A percentile compares a stretch with the other conserved stretches of the same genome.
These are phyloP conservation scores for Citrus hindsii DNA, from an alignment of 345 rosid genomes.

Conservation along the genomic window DNA sequence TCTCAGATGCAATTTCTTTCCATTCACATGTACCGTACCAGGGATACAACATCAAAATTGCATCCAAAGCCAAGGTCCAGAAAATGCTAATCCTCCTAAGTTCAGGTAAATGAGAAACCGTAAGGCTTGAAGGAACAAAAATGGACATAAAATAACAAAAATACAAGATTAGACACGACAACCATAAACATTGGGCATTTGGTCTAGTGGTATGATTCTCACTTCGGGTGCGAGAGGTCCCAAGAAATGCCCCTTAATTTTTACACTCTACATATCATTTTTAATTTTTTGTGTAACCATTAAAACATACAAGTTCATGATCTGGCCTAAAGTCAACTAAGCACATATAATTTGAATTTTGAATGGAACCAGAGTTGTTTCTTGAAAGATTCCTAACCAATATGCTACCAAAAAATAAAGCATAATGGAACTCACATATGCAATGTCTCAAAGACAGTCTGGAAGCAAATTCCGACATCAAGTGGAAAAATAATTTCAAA, in stretches of 20 bases:
- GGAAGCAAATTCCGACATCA: background rate
- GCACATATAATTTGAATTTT: background rate
- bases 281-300: background rate
- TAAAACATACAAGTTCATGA: background rate
- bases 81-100: background rate
- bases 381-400: background rate
- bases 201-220: conserved; percentile 79
- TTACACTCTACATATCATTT: background rate
- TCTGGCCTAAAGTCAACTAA: background rate
- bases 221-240: conserved; percentile 89
- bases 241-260: conserved; percentile 53
- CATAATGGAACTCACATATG: background rate
- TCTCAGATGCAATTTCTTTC: background rate
- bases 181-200: conserved; percentile 28
- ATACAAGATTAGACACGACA: too few species aligned
- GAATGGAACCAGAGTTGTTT: background rate
- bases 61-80: background rate
- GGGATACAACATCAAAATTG: background rate
- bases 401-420: background rate
- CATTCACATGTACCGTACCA: too few species aligned
- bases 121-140: background rate
- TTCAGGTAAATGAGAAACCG: background rate
- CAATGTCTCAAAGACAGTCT: background rate
- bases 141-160: background rate
- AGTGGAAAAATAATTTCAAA: background rate